Evolutionary conservation across 2,329 filamentous ascomycete genomes (phyloP), one percentile per base, ranked within the genome.

Genomic region (Colletotrichum chrysophilum): DNA sequence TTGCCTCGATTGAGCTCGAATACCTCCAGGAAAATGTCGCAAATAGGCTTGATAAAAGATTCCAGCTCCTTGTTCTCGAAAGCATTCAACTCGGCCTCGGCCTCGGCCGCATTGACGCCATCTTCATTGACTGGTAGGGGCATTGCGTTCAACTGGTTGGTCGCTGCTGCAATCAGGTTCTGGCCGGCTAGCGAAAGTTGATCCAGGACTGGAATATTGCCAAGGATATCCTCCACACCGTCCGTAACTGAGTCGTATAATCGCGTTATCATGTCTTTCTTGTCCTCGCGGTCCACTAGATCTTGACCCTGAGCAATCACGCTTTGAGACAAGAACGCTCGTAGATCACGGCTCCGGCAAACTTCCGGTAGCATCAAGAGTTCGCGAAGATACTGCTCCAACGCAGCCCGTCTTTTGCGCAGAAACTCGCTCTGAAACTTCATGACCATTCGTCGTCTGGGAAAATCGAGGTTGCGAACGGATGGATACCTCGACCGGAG

Each of bases 41-140:
- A 98, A 77, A 99, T 98, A 5, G 97, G 97, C 83, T 98, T 99
- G 80, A 99, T 97, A 81, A 99, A 98, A 1, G 97, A 97, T 82
- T 98, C 96, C 3, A 96, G 89, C 80, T 98, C 95, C 80, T 93
- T 93, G 82, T 95, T 93, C 84, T 98, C 96, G 80, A 98, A 98
- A 0, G 96, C 96, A 74, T 96, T 95, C 65, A 99, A 88, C 84
- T 98, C 97, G 0, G 96, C 96, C 85, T 98, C 96, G 0, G 96
- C 97, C 86, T 98, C 97, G 3, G 93, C 91, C 3, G 91, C 88
- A 9, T 85, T 86, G 72, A 87, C 79, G 7, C 83, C 84, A 64
- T 90, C 91, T 76, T 91, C 90, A 74, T 85, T 87, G 13, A 86
- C 86, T 36, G 86, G 84, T n/a, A 90, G 84, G 16, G 89, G 89